These are phyloP conservation scores for Entomortierella chlamydospora DNA, from an alignment of 192 early-diverging fungal species.

Conservation along the genomic window DNA sequence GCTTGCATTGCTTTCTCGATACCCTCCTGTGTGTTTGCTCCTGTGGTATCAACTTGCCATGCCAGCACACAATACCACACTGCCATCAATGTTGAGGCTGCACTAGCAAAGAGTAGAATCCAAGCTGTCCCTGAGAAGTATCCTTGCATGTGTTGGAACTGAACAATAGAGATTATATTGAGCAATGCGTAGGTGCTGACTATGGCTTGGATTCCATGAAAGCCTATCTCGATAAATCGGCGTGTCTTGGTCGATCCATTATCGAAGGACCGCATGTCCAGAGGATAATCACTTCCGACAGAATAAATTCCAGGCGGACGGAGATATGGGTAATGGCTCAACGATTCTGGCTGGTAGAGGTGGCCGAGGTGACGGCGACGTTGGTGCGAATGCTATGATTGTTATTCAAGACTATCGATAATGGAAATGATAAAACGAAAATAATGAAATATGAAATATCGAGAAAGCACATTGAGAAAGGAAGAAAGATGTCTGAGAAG, in stretches of 20 bases:
- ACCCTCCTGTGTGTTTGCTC: background rate
- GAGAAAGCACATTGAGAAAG: too few relatives aligned
- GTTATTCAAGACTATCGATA: too few relatives aligned
- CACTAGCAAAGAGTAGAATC: constrained; percentile 8
- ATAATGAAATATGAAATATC: too few relatives aligned
- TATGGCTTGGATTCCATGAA: constrained; percentile 1
- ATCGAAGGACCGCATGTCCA: background rate
- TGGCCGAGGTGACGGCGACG: background rate
- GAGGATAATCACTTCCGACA: background rate
- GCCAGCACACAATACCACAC: constrained; percentile 8
- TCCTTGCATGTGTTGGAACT: constrained; percentile 1
- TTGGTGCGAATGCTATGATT: background rate
- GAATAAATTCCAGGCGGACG: constrained; percentile 8
- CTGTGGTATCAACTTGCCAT: constrained; percentile 2
- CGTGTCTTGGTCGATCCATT: background rate
- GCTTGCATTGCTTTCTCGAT: too few relatives aligned
- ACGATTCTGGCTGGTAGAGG: background rate
- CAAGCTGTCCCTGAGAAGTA: constrained; percentile 21
- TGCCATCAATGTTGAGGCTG: background rate
- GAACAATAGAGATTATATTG: constrained; percentile 8
- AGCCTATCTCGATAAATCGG: background rate
- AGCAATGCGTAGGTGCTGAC: constrained; percentile 6
- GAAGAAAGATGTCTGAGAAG: too few relatives aligned
- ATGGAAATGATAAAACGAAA: too few relatives aligned
- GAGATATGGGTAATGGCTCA: background rate